Conservation (phyloP, 164 flowering plant genomes). For the Euptelea pleiosperma region DNA sequence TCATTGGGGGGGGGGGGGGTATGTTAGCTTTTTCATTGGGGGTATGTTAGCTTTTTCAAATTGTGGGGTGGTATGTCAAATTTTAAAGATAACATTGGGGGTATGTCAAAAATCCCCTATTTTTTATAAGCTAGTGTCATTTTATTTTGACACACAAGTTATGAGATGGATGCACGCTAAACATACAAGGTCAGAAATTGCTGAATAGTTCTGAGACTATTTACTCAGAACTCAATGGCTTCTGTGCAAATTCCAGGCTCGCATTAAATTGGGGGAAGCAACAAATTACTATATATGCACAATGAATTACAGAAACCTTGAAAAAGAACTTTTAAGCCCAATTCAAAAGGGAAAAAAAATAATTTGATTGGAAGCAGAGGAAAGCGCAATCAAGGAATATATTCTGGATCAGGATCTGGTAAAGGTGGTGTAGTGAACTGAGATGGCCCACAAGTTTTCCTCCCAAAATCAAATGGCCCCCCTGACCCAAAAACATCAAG, state of each 20-base stretch:
- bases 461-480: constrained; percentile 1
- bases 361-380: not conserved
- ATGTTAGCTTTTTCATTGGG: too few relatives aligned
- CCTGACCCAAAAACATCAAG: not conserved
- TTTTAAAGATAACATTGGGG: too few relatives aligned
- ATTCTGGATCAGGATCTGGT: not conserved
- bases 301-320: not conserved
- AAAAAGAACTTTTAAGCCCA: not conserved
- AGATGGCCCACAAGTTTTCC: constrained; percentile 7
- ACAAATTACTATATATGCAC: not conserved
- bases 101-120: too few relatives aligned
- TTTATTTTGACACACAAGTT: too few relatives aligned
- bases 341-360: not conserved
- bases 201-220: too few relatives aligned
- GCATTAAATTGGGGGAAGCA: not conserved
- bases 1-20: too few relatives aligned
- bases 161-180: too few relatives aligned
- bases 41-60: too few relatives aligned
- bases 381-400: not conserved
- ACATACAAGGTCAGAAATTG: too few relatives aligned
- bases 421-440: constrained; percentile 6
- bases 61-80: too few relatives aligned
- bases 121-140: too few relatives aligned
- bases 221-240: too few relatives aligned
- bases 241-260: not conserved